These are phyloP conservation scores for Pleurozium schreberi DNA, from an alignment of 225 moss, liverwort and hornwort species.

Conservation along the genomic window DNA sequence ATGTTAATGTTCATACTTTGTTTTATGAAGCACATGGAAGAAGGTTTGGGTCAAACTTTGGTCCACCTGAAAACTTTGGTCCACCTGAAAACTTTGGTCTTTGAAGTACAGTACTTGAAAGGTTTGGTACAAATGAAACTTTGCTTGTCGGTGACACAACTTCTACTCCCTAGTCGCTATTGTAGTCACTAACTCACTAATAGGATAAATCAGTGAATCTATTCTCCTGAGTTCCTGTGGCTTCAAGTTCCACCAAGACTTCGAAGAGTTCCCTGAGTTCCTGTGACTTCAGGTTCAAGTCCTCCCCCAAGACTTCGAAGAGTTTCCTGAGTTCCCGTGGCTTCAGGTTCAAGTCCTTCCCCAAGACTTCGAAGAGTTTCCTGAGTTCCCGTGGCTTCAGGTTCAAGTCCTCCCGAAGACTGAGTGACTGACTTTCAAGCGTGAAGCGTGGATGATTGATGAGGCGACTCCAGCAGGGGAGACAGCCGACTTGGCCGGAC, in stretches of 20 bases:
- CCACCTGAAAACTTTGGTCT: no score
- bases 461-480: background rate
- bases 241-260: background rate
- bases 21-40: background rate
- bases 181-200: background rate
- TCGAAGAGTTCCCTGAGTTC: no score
- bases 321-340: background rate
- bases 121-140: background rate
- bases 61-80: background rate
- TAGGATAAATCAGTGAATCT: no score
- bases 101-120: no score
- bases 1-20: background rate
- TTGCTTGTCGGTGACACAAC: background rate
- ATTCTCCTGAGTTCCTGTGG: background rate
- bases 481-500: background rate
- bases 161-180: no score
- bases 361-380: no score
- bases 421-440: background rate
- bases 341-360: background rate
- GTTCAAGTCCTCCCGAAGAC: no score
- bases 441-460: background rate
- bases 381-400: no score
- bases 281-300: no score
- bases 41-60: no score
- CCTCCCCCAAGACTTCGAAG: no score